Percentiles rank a stretch among this genome's conserved stretches.
phyloP scores from a whole-genome alignment of 805 yeast genomes.

The Maudiozyma saulgeensis region DNA sequence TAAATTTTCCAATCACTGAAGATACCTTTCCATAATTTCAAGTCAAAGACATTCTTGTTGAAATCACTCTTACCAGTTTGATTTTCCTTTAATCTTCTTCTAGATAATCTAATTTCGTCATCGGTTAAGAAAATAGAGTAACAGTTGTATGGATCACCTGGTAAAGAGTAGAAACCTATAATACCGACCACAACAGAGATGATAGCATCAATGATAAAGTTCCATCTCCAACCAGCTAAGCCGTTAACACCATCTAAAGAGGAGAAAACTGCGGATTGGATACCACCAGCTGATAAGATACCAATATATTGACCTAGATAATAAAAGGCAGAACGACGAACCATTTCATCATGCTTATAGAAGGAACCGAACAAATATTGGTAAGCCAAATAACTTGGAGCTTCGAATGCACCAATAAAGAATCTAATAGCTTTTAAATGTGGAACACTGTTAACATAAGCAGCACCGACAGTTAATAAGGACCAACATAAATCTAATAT shows the following conservation, averaged over 20 bases:
- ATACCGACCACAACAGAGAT: conserved; percentile 51
- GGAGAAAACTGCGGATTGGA: conserved; percentile 46
- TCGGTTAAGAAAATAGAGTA: conserved; percentile 45
- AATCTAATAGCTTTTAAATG: conserved; percentile 52
- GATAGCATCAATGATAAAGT: conserved; percentile 55
- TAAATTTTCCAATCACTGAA: conserved; percentile 51
- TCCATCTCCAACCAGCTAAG: conserved; percentile 63
- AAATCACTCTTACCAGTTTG: conserved; percentile 26
- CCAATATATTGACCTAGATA: conserved; percentile 58
- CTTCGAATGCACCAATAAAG: conserved; percentile 56
- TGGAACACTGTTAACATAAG: conserved; percentile 35
- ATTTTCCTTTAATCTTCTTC: conserved; percentile 33
- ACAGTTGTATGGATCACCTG: conserved; percentile 57
- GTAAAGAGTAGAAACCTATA: conserved; percentile 45
- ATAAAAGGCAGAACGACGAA: conserved; percentile 53
- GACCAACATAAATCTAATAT: conserved; percentile 52
- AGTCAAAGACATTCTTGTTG: conserved; percentile 31
- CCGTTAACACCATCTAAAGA: conserved; percentile 43
- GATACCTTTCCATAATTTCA: conserved; percentile 42
- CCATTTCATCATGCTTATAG: conserved; percentile 47
- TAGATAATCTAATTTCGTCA: conserved; percentile 46
- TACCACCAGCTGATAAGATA: conserved; percentile 49
- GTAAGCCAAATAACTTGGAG: conserved; percentile 49
- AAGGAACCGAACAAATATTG: conserved; percentile 51
- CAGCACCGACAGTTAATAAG: conserved; percentile 44